Base-by-base conservation (phyloP, 2,329 filamentous ascomycete species). In the Grosmannia serpens region DNA sequence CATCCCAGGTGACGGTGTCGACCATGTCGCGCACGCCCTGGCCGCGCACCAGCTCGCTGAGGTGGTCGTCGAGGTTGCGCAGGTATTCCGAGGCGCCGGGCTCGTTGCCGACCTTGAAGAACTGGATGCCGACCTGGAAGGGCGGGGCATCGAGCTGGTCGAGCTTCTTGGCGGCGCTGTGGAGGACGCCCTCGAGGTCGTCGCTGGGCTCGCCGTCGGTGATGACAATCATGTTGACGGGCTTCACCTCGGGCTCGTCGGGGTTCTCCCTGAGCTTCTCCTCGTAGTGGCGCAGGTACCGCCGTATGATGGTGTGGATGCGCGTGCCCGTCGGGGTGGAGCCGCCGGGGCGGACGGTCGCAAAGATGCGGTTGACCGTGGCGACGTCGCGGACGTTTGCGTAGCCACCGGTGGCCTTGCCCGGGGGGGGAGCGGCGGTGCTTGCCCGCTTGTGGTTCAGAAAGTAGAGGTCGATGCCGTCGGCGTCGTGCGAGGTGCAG, bases 381-480 rank as follows among this genome's bases (percentile, higher is more conserved):
- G 67, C 69, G 0, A 83, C 72, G 1, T 77, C 75, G 0, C 70
- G 81, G 62, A 96, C 78, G 60, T 87, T 83, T 64, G 77, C 76
- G 72, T 89, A 91, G 5, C 81, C 82, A 0, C 76, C 73, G 0
- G 73, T 70, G 1, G 75, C 71, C 56, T 75, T 71, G 24, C 69
- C 70, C 11, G 67, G 65, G 7, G 52, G 41, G 8, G 59, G 59
- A 5, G 67, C 65, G n/a, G 77, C 74, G 0, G 61, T 20, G 27
- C 1, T 59, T 29, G 72, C 67, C 7, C 60, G 69, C 62, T 69
- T 67, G 68, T 87, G 80, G 73, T 97, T 96, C 44, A 97, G 77
- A 71, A 97, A 97, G 78, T 89, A 91, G 62, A 97, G 76, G 68
- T 97, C 92, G 64, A 97, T 85, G 26, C 92, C 92, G 70, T 96